Conservation (phyloP, 169 alveolate genomes). For the Eimeria acervulina region DNA sequence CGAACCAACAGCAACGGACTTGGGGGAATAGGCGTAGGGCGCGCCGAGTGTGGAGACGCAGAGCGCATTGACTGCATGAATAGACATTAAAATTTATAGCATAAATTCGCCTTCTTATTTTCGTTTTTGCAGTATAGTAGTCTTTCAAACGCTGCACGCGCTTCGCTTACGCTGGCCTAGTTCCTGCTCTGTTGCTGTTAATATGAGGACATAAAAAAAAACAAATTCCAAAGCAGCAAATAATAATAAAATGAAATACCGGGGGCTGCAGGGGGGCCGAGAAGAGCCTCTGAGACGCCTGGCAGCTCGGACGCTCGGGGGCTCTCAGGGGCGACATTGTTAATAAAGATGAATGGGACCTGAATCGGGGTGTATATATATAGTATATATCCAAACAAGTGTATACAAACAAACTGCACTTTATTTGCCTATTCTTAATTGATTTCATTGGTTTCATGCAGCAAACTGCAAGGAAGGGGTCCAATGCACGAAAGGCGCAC, state of each 20-base stretch:
- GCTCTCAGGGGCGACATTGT: constrained; percentile 66
- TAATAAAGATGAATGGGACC: constrained; percentile 74
- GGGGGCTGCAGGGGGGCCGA: background rate
- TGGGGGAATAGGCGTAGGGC: constrained; percentile 21
- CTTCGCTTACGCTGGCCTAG: constrained; percentile 6
- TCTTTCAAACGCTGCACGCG: background rate
- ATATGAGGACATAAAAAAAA: background rate
- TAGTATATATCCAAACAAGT: too few relatives aligned
- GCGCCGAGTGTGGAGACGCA: constrained; percentile 31
- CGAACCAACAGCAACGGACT: background rate
- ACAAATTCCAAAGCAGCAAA: background rate
- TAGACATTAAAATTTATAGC: background rate
- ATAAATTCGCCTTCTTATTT: background rate
- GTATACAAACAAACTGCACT: too few relatives aligned
- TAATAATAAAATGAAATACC: background rate
- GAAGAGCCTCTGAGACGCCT: background rate
- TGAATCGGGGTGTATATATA: background rate
- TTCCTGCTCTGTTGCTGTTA: background rate
- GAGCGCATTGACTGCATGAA: background rate
- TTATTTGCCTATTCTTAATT: too few relatives aligned
- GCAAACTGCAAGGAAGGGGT: too few relatives aligned
- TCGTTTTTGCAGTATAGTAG: too few relatives aligned
- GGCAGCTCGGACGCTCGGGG: constrained; percentile 11
- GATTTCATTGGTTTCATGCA: too few relatives aligned
- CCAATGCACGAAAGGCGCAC: too few relatives aligned